Base-by-base conservation (phyloP, 495 filamentous ascomycete genomes). In the Patellaria atrata region DNA sequence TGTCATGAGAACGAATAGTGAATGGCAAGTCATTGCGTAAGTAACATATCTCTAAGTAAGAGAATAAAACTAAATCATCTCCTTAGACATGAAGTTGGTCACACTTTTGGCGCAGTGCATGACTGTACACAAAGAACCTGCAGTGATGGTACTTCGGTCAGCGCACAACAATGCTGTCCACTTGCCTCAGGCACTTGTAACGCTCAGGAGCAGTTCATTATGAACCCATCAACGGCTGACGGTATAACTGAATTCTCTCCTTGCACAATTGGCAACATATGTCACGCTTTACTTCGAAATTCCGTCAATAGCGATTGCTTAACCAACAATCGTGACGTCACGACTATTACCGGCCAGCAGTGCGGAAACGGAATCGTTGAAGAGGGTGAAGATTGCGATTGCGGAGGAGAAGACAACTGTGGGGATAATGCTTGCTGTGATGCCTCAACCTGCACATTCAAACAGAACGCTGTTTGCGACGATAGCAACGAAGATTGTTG, bases 301-400 rank as follows among this genome's bases (percentile, higher is more conserved):
- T 77, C 74, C 40, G 77, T 89, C 53, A 79, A 78, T 25, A 75
- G 70, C 4, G 55, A 44, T 18, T 96, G 91, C 59, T 62, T 97
- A 13, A 72, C 70, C 10, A 73, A 79, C 50, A 97, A 97, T 58
- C 70, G 71, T 43, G 77, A 77, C 38, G 75, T 97, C 12, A 63
- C 65, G n/a, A 87, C 80, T n/a, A 81, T 91, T 51, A 80, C 74
- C 1, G 79, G 79, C 45, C 77, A 76, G 38, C 75, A 82, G 49
- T 97, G 89, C 53, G 89, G 89, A 31, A 97, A 97, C 55, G 89
- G 89, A 28, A 96, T 97, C 41, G 91, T 97, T 25, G 89, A 97
- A 56, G 56, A 66, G 7, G 89, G 82, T 42, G 89, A 97, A 57
- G 79, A 97, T 11, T 97, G 89, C 56, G 89, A 97, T 58, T 97